These are phyloP conservation scores for Carallia pectinifolia DNA, from an alignment of 345 rosid genomes.

Conservation along the genomic window DNA sequence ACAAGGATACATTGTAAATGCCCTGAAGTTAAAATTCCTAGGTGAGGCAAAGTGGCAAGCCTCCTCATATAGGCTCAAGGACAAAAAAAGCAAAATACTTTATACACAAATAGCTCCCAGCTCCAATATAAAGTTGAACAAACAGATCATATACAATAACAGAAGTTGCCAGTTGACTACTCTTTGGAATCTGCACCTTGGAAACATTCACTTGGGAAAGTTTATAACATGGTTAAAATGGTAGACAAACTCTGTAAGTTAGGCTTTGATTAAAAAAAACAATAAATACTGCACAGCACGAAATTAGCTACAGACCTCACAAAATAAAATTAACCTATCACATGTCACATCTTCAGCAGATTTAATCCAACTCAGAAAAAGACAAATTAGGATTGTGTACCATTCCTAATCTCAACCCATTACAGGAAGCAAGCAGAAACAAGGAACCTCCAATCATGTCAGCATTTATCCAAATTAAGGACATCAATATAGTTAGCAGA, in stretches of 20 bases:
- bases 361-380: too few relatives aligned
- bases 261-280: not conserved
- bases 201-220: not conserved
- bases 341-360: too few relatives aligned
- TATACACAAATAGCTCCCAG: not conserved
- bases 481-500: too few relatives aligned
- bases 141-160: too few relatives aligned
- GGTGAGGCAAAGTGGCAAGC: not conserved
- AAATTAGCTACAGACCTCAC: too few relatives aligned
- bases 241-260: too few relatives aligned
- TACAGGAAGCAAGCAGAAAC: slow-evolving; percentile 1
- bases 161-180: not conserved
- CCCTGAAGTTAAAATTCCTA: not conserved
- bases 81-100: too few relatives aligned
- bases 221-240: not conserved
- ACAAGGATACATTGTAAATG: not conserved
- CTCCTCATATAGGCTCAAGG: not conserved
- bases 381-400: too few relatives aligned
- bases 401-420: not conserved
- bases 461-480: too few relatives aligned
- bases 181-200: not conserved
- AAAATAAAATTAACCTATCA: too few relatives aligned
- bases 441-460: not conserved
- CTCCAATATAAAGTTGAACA: not conserved
- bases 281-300: too few relatives aligned